Conservation (phyloP, 345 rosid species). For the Acer saccharum region DNA sequence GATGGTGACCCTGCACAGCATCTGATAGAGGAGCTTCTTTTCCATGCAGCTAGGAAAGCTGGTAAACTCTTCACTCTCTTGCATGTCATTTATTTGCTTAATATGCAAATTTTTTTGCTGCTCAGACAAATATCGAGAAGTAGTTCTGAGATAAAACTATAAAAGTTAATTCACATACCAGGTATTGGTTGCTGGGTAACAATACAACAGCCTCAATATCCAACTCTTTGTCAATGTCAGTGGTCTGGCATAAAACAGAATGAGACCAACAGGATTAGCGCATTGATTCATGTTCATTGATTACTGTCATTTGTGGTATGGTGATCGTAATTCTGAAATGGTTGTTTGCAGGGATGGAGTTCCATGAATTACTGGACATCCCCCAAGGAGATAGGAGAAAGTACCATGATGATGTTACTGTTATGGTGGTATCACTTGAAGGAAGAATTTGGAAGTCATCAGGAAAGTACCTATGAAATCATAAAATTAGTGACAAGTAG, state of each 20-base stretch:
- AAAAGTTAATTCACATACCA: background rate
- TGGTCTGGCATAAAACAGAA: background rate
- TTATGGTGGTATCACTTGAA: conserved; percentile 93
- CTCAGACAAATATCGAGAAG: background rate
- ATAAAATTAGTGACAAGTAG: conserved; percentile 2
- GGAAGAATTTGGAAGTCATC: conserved; percentile 99
- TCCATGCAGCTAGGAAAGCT: conserved; percentile 96
- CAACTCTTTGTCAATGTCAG: background rate
- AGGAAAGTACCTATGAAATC: conserved; percentile 75
- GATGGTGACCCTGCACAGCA: conserved; percentile 98
- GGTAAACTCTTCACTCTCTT: conserved; percentile 44
- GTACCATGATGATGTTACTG: conserved; percentile 96
- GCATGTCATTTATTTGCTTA: conserved; percentile 15
- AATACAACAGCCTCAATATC: background rate
- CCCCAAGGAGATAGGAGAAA: conserved; percentile 98
- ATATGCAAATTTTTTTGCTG: background rate
- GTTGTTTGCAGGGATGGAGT: conserved; percentile 70
- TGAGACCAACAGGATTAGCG: no score
- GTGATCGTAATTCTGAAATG: background rate
- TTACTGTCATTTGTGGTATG: background rate
- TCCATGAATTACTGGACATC: conserved; percentile 88
- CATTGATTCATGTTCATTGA: conserved; percentile 4
- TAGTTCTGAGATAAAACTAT: conserved; percentile 7
- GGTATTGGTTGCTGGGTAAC: conserved; percentile 1
- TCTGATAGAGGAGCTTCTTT: conserved; percentile 87